Conservation (phyloP, 78 protist species). For the Emiliania huxleyi region DNA sequence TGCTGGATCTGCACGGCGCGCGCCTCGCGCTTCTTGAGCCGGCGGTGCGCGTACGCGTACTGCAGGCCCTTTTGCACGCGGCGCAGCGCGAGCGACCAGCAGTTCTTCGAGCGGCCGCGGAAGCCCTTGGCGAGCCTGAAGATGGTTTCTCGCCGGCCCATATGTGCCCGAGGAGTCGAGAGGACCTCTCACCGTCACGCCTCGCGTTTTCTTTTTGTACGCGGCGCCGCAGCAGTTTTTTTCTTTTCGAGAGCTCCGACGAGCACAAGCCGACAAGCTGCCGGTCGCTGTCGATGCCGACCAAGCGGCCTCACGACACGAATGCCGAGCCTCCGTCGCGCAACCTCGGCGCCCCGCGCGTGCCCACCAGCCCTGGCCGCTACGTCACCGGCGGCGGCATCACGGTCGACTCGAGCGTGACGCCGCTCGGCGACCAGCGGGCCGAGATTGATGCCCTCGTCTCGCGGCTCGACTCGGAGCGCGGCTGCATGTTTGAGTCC, state of each 20-base stretch:
- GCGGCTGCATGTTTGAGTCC: not conserved
- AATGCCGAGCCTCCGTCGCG: no score
- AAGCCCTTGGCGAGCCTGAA: conserved; percentile 30
- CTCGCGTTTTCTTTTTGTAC: no score
- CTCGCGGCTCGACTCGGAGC: not conserved
- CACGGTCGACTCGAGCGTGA: not conserved
- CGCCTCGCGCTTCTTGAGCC: not conserved
- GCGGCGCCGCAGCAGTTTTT: no score
- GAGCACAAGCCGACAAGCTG: no score
- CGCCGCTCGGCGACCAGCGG: not conserved
- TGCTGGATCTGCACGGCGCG: conserved; percentile 18
- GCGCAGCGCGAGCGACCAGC: conserved; percentile 1
- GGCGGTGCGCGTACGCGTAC: not conserved
- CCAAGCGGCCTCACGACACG: no score
- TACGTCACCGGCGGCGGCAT: not conserved
- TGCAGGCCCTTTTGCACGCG: conserved; percentile 27
- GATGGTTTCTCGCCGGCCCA: no score
- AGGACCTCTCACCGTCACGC: no score
- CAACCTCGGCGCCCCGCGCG: not conserved
- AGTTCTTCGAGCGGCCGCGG: conserved; percentile 34
- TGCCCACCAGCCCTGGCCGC: not conserved
- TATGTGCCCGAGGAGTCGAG: no score
- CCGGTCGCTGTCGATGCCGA: no score
- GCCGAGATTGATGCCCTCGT: not conserved
- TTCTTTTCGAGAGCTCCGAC: no score